Evolutionary conservation across 2,329 filamentous ascomycete genomes (phyloP).

Genomic region (Pyrenophora seminiperda): DNA sequence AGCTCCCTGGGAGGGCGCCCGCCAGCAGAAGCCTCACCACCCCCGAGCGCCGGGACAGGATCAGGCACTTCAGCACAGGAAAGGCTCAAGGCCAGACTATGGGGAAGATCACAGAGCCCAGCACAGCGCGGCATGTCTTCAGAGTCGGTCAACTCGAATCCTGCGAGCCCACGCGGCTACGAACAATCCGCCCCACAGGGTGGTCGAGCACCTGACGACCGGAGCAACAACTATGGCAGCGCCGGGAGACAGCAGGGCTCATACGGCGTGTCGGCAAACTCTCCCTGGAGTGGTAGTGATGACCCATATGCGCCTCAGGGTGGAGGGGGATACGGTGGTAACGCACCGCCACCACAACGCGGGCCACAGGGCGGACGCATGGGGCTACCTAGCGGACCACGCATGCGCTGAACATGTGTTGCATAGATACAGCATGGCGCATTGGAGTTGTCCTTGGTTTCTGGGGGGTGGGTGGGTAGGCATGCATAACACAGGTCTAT

Average conservation of each 20-base stretch:
- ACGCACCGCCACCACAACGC: slow-evolving; percentile 33
- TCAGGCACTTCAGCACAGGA: slow-evolving; percentile 71
- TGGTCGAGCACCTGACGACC: slow-evolving; percentile 36
- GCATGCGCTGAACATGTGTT: slow-evolving; percentile 38
- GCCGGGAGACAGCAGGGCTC: slow-evolving; percentile 35
- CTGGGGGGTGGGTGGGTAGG: slow-evolving; percentile 6
- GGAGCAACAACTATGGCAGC: slow-evolving; percentile 38
- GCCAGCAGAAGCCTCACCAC: slow-evolving; percentile 42
- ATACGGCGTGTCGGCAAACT: slow-evolving; percentile 39
- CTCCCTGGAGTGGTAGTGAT: slow-evolving; percentile 40
- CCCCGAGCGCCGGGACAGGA: slow-evolving; percentile 49
- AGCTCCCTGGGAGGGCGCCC: slow-evolving; percentile 49
- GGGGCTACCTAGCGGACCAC: slow-evolving; percentile 47
- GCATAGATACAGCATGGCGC: slow-evolving; percentile 24
- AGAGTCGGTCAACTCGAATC: slow-evolving; percentile 23
- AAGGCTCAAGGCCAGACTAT: slow-evolving; percentile 77
- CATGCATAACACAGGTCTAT: slow-evolving; percentile 6
- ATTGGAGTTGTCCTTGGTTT: slow-evolving; percentile 20
- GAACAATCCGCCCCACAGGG: slow-evolving; percentile 21
- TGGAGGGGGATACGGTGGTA: slow-evolving; percentile 29
- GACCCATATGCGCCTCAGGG: slow-evolving; percentile 39
- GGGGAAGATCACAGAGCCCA: slow-evolving; percentile 67
- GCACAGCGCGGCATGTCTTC: slow-evolving; percentile 40
- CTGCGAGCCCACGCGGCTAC: slow-evolving; percentile 21
- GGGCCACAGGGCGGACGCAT: slow-evolving; percentile 39